A percentile compares a stretch with the other conserved stretches of the same genome.
Evolutionary conservation across 2,329 filamentous ascomycete genomes (phyloP).

Genomic region (Paraphoma chrysanthemicola): DNA sequence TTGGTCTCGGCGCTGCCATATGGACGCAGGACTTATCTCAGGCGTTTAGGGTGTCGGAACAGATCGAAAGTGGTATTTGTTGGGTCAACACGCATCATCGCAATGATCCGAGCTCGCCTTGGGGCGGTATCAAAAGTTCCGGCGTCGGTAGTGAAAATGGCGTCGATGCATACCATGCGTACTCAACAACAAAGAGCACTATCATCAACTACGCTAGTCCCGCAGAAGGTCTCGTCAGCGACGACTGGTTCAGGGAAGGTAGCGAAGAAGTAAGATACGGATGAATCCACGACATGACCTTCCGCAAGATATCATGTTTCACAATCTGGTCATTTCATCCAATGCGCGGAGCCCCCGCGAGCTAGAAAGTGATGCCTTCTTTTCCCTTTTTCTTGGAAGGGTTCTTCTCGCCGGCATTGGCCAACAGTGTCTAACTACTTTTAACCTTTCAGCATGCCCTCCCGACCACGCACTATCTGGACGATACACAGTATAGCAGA

Average conservation of each 20-base stretch:
- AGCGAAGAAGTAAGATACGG: conserved; percentile 67
- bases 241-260: conserved; percentile 74
- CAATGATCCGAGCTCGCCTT: conserved; percentile 74
- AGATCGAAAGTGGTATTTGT: conserved; percentile 58
- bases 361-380: too few species aligned
- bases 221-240: conserved; percentile 59
- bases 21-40: conserved; percentile 60
- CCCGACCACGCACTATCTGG: too few species aligned
- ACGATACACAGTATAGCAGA: too few species aligned
- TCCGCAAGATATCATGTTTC: too few species aligned
- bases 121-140: conserved; percentile 69
- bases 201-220: conserved; percentile 71
- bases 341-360: too few species aligned
- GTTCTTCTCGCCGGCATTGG: too few species aligned
- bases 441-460: too few species aligned
- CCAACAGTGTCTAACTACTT: too few species aligned
- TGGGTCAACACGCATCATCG: conserved; percentile 67
- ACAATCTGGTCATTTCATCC: too few species aligned
- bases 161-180: conserved; percentile 57
- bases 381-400: too few species aligned
- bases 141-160: conserved; percentile 79
- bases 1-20: conserved; percentile 58
- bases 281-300: too few species aligned
- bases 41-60: conserved; percentile 55
- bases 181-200: conserved; percentile 66